These are phyloP conservation scores for Lentinula boryana DNA, from an alignment of 768 basidiomycete genomes.

Conservation along the genomic window DNA sequence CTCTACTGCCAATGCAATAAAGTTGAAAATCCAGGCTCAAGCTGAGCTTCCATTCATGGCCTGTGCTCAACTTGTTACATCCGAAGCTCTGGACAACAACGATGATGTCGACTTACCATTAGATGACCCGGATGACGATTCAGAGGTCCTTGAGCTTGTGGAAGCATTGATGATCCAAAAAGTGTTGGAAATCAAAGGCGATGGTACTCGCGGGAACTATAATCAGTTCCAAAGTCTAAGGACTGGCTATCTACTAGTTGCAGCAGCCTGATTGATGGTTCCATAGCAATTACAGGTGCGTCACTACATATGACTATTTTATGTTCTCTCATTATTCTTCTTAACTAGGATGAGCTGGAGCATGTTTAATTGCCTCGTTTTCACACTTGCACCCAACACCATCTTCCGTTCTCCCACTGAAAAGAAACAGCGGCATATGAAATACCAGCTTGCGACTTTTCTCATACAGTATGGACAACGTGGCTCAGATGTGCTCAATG, in stretches of 20 bases:
- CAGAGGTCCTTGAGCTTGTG: background rate
- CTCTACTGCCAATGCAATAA: background rate
- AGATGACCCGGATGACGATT: background rate
- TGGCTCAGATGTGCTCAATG: background rate
- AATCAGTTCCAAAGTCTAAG: slow-evolving; percentile 8
- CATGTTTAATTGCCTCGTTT: background rate
- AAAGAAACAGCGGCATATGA: background rate
- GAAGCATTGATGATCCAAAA: background rate
- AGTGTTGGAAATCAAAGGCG: background rate
- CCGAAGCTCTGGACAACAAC: background rate
- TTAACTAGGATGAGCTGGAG: background rate
- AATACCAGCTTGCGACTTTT: slow-evolving; percentile 3
- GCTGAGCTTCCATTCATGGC: background rate
- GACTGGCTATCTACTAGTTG: slow-evolving; percentile 12
- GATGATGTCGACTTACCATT: background rate
- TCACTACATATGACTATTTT: background rate
- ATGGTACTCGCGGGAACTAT: slow-evolving; percentile 7
- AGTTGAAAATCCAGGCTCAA: background rate
- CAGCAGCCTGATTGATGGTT: slow-evolving; percentile 9
- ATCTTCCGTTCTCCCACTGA: background rate
- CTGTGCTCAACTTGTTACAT: background rate
- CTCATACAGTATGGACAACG: slow-evolving; percentile 14
- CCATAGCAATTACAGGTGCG: slow-evolving; percentile 6
- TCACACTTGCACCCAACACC: background rate
- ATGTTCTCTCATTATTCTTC: background rate